Evolutionary conservation across 208 protist species (phyloP).

Genomic region (Leishmania amazonensis): DNA sequence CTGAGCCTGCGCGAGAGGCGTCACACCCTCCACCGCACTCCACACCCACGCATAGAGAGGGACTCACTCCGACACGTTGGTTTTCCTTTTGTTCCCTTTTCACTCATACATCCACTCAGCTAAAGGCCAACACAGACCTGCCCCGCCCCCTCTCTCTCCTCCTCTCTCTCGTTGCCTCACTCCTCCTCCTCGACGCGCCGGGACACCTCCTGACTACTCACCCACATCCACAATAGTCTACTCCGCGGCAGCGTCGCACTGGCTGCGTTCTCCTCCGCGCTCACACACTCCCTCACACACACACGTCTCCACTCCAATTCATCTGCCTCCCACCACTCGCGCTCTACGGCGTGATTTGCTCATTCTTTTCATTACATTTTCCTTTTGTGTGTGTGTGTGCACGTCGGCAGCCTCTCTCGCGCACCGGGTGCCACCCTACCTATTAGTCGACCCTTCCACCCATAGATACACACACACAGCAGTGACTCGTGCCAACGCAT

Average conservation of each 20-base stretch:
- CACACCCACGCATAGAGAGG: neutral
- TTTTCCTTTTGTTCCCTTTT: constrained; percentile 5
- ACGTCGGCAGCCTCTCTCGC: neutral
- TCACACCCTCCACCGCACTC: neutral
- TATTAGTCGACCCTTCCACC: neutral
- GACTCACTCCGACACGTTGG: neutral
- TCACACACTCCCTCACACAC: neutral
- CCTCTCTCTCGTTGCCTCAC: neutral
- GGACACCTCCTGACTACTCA: neutral
- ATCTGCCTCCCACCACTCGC: neutral
- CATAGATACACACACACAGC: neutral
- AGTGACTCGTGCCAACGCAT: neutral
- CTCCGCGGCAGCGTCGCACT: neutral
- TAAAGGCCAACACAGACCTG: neutral
- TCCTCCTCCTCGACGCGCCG: neutral
- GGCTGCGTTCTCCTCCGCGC: neutral
- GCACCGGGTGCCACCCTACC: neutral
- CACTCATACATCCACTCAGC: neutral
- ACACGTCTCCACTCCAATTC: too few relatives aligned
- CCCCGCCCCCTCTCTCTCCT: neutral
- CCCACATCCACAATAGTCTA: neutral
- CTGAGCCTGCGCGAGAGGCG: neutral
- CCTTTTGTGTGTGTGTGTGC: neutral
- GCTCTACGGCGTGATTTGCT: neutral
- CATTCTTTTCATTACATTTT: neutral